Evolutionary conservation across 164 flowering plant genomes (phyloP).

Genomic region (Sextonia rubra): DNA sequence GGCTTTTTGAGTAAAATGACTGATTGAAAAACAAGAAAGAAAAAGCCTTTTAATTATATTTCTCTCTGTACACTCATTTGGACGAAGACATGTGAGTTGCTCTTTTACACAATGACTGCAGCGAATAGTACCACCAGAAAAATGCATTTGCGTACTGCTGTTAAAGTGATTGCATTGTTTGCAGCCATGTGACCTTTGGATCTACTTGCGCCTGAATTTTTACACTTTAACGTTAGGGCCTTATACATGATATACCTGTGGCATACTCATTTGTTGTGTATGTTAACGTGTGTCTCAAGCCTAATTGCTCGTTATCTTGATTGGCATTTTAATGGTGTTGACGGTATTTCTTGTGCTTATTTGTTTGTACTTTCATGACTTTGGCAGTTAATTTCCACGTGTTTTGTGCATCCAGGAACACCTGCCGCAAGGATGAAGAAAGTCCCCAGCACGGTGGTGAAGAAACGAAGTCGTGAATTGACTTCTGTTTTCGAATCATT

Average conservation of each 20-base stretch:
- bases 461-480: constrained; percentile 91
- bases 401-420: constrained; percentile 50
- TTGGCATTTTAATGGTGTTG: neutral
- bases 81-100: no score
- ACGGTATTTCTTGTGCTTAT: neutral
- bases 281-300: neutral
- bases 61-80: no score
- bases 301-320: no score
- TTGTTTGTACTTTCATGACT: neutral
- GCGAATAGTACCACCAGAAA: no score
- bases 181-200: no score
- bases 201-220: no score
- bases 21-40: no score
- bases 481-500: constrained; percentile 90
- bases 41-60: no score
- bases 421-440: constrained; percentile 99
- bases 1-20: no score
- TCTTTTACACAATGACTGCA: no score
- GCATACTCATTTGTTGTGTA: neutral
- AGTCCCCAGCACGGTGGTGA: constrained; percentile 79
- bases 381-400: neutral
- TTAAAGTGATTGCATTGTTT: no score
- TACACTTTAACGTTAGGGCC: neutral
- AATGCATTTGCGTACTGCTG: no score
- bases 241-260: neutral